phyloP scores from a whole-genome alignment of 2,329 filamentous ascomycete genomes.

The Corniculantispora saksenae region DNA sequence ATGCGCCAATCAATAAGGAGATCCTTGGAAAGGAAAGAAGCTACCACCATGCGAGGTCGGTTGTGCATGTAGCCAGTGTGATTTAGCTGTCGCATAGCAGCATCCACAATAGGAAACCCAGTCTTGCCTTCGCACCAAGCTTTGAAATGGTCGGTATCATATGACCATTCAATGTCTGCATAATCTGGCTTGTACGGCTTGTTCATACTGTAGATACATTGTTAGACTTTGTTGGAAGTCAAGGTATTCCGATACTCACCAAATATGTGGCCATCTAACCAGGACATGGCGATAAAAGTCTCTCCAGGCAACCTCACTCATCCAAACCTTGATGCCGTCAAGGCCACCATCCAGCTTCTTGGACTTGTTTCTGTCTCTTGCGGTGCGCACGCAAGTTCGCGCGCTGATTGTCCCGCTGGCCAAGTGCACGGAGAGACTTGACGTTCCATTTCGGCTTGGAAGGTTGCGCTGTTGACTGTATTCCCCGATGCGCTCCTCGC shows the following conservation, averaged over 20 bases:
- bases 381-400: constrained; percentile 65
- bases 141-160: constrained; percentile 66
- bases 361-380: constrained; percentile 62
- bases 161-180: constrained; percentile 80
- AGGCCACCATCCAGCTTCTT: constrained; percentile 67
- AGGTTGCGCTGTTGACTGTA: constrained; percentile 70
- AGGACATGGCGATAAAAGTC: constrained; percentile 89
- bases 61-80: constrained; percentile 80
- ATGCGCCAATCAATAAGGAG: constrained; percentile 80
- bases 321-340: constrained; percentile 70
- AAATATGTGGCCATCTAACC: constrained; percentile 81
- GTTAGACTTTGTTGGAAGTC: neutral
- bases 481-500: constrained; percentile 59
- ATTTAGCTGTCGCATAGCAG: constrained; percentile 78
- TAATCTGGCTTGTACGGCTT: constrained; percentile 77
- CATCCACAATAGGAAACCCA: constrained; percentile 82
- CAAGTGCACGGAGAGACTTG: constrained; percentile 70
- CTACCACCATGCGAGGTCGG: constrained; percentile 79
- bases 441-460: constrained; percentile 63
- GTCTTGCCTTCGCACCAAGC: constrained; percentile 76
- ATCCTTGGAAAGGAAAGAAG: constrained; percentile 79
- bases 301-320: constrained; percentile 81
- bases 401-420: constrained; percentile 68
- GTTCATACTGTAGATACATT: constrained; percentile 47
- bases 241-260: constrained; percentile 44